These are phyloP conservation scores for Cystobasidium pallidum DNA, from an alignment of 1,284 basidiomycete species.

Conservation along the genomic window DNA sequence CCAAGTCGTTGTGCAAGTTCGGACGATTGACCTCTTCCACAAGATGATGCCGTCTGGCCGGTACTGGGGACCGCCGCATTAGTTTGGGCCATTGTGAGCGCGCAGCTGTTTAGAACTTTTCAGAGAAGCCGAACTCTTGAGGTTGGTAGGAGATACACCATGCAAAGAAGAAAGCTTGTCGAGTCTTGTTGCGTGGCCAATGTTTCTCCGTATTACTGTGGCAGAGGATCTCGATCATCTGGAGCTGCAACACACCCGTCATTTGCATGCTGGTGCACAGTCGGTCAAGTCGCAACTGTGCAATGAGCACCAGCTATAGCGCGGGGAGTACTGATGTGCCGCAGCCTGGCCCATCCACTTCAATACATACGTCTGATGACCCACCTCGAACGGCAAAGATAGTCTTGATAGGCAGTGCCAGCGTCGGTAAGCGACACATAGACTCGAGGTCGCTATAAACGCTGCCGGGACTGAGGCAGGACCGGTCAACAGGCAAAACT, in stretches of 20 bases:
- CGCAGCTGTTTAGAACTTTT: neutral
- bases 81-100: neutral
- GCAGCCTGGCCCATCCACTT: slow-evolving; percentile 14
- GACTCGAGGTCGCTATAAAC: neutral
- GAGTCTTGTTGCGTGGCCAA: neutral
- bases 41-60: neutral
- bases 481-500: slow-evolving; percentile 49
- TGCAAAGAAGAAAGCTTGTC: no score
- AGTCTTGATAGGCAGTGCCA: slow-evolving; percentile 46
- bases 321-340: slow-evolving; percentile 36
- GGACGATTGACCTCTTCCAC: neutral
- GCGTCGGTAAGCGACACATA: slow-evolving; percentile 16
- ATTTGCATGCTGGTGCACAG: neutral
- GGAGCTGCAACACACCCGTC: no score
- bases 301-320: slow-evolving; percentile 21
- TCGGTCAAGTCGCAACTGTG: slow-evolving; percentile 3
- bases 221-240: neutral
- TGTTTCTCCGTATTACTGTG: neutral
- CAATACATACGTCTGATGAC: neutral
- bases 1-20: slow-evolving; percentile 16
- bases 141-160: no score
- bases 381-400: slow-evolving; percentile 45
- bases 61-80: neutral
- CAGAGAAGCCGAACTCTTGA: no score
- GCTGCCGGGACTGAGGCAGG: no score